Evolutionary conservation across 768 basidiomycete species (phyloP).

Genomic region (Lactifluus pinguis): DNA sequence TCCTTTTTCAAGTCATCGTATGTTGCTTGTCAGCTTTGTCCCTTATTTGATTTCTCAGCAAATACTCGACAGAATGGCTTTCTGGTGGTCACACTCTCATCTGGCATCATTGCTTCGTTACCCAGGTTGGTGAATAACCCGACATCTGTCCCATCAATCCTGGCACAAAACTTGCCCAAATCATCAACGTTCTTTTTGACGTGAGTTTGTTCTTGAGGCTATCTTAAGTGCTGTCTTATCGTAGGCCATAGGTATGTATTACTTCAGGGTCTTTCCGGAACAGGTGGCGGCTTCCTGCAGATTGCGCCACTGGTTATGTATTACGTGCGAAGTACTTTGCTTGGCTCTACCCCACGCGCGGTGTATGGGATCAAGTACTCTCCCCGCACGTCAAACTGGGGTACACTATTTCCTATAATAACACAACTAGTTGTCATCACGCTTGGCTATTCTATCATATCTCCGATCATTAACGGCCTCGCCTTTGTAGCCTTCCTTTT

Average conservation of each 20-base stretch:
- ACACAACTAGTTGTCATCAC: conserved; percentile 79
- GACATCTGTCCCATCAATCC: conserved; percentile 53
- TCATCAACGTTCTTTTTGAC: conserved; percentile 90
- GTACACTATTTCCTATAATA: conserved; percentile 60
- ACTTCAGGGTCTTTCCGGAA: conserved; percentile 71
- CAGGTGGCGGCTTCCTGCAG: conserved; percentile 73
- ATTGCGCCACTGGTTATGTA: conserved; percentile 68
- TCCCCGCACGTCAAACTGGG: conserved; percentile 60
- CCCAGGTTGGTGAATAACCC: conserved; percentile 58
- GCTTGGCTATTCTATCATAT: conserved; percentile 77
- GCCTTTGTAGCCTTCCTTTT: conserved; percentile 72
- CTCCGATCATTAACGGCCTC: conserved; percentile 90
- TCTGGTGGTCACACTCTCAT: conserved; percentile 78
- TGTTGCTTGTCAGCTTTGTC: conserved; percentile 22
- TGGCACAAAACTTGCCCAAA: conserved; percentile 72
- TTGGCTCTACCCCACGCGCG: conserved; percentile 82
- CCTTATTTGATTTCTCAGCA: background rate
- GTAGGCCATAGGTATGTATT: conserved; percentile 49
- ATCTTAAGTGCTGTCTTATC: background rate
- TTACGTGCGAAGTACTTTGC: conserved; percentile 80
- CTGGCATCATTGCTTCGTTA: conserved; percentile 74
- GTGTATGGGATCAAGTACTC: conserved; percentile 79
- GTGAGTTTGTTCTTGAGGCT: conserved; percentile 28
- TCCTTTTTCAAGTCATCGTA: conserved; percentile 87
- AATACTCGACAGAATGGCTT: conserved; percentile 67